A percentile compares a stretch with the other conserved stretches of the same genome.
These are phyloP conservation scores for Xylaria sp. DNA, from an alignment of 2,329 filamentous ascomycete genomes.

Conservation along the genomic window DNA sequence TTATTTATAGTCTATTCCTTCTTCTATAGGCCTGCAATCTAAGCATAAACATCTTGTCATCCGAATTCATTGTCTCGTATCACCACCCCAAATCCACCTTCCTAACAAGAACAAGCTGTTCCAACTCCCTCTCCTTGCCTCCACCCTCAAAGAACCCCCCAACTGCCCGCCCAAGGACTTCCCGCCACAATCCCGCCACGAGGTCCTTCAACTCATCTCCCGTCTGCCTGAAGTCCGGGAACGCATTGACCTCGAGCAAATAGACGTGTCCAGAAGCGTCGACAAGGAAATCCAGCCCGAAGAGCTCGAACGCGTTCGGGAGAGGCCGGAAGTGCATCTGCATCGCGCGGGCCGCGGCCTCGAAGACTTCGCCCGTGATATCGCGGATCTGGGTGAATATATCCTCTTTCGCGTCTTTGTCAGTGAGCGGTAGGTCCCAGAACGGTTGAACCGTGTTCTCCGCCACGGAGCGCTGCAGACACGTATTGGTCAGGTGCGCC, in stretches of 20 bases:
- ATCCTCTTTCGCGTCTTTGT: slow-evolving; percentile 59
- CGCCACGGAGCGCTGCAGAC: slow-evolving; percentile 74
- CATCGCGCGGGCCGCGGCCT: slow-evolving; percentile 86
- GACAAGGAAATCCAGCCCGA: slow-evolving; percentile 89
- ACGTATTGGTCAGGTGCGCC: slow-evolving; percentile 93
- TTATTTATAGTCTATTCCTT: too few species aligned
- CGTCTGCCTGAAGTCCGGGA: slow-evolving; percentile 95
- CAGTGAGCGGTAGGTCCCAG: slow-evolving; percentile 68
- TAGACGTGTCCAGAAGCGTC: slow-evolving; percentile 72
- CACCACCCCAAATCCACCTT: slow-evolving; percentile 61
- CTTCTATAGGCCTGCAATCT: background rate
- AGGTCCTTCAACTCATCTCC: slow-evolving; percentile 77
- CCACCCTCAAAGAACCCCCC: slow-evolving; percentile 70
- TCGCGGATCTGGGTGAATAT: slow-evolving; percentile 79
- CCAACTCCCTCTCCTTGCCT: slow-evolving; percentile 45
- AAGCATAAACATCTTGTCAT: background rate
- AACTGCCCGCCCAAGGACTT: slow-evolving; percentile 74
- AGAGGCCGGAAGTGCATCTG: slow-evolving; percentile 91
- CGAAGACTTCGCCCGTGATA: slow-evolving; percentile 81
- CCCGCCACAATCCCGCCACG: slow-evolving; percentile 80
- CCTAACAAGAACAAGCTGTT: slow-evolving; percentile 63
- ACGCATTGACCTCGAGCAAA: slow-evolving; percentile 93
- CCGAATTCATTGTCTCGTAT: background rate
- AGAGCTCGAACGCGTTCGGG: slow-evolving; percentile 90
- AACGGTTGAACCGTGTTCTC: slow-evolving; percentile 78